Evolutionary conservation across 139 green algal species (phyloP), one percentile per base, ranked within the genome.

Genomic region (Desmodesmus armatus): DNA sequence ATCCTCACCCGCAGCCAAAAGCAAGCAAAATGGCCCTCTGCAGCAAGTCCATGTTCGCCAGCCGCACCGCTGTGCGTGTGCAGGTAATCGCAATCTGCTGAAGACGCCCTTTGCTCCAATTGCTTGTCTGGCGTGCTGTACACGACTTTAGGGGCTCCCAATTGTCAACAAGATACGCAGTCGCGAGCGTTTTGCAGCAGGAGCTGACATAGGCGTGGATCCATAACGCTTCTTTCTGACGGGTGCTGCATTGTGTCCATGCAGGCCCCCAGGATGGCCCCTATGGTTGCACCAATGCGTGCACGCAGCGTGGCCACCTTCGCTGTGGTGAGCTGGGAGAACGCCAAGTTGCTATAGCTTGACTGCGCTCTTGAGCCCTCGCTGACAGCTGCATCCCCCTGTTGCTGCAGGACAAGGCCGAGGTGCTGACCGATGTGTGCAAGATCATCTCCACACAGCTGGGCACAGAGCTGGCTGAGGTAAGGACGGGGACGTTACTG

Each of bases 401-500:
- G 13, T 23, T 9, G 11, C 25, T 44, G 55, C 55, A 95, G 91
- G 92, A 97, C 91, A 96, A 96, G 94, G 91, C 81, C n/a, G 67
- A 93, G 78, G 95, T 98, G 37, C 90, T 98, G 65, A 79, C 83
- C 35, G 95, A 98, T 86, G 96, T 99, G 29, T 94, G 94, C 53
- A 62, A 40, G 29, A 98, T 99, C 85, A 99, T 99, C 86, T 91
- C 95, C 62, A 92, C 96, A 88, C 97, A 99, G 95, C 94, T 99
- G 77, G 97, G 96, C 88, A 96, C 92, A 66, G 95, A 82, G n/a
- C 9, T 87, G 1, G 82, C 82, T 6, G 82, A 87, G 82, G 82
- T 82, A 70, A 41, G 25, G n/a, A n/a, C 29, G 31, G 11, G 58
- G 29, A 60, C 49, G 31, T 33, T 37, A 33, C 21, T n/a, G 23